These are phyloP conservation scores for Myochromella boudieri DNA, from an alignment of 768 basidiomycete genomes.

Conservation along the genomic window DNA sequence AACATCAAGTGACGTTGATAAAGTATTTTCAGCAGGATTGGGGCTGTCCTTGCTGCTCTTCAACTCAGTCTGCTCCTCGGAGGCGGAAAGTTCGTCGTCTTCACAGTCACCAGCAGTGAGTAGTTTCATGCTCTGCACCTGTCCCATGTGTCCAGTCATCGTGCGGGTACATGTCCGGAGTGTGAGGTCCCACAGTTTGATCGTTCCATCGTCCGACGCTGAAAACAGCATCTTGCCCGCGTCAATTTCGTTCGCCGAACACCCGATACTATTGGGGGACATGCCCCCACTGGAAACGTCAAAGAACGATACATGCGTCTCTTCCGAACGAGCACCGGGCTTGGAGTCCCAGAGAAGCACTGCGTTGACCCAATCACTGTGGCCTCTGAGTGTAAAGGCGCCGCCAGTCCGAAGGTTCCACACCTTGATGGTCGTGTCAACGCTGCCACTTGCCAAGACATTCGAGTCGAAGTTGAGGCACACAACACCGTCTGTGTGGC, in stretches of 20 bases:
- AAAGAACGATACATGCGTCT: constrained; percentile 32
- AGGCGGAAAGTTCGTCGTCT: constrained; percentile 22
- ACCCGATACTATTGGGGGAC: constrained; percentile 22
- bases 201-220: constrained; percentile 91
- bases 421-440: constrained; percentile 92
- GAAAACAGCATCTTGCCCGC: constrained; percentile 96
- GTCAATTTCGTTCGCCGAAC: constrained; percentile 54
- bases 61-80: neutral
- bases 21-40: neutral
- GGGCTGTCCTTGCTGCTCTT: neutral
- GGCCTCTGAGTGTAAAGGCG: constrained; percentile 90
- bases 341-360: constrained; percentile 89
- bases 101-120: constrained; percentile 63
- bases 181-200: constrained; percentile 92
- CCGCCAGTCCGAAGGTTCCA: constrained; percentile 93
- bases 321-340: constrained; percentile 27
- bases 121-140: constrained; percentile 89
- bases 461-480: constrained; percentile 90
- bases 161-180: constrained; percentile 76
- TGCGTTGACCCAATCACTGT: constrained; percentile 94
- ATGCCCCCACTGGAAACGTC: constrained; percentile 28
- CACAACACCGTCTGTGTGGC: constrained; percentile 90
- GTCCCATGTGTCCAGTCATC: constrained; percentile 89
- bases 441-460: constrained; percentile 89
- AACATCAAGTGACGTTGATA: constrained; percentile 1